These are phyloP conservation scores for Coniochaeta sp. DNA, from an alignment of 2,329 filamentous ascomycete genomes.

Conservation along the genomic window DNA sequence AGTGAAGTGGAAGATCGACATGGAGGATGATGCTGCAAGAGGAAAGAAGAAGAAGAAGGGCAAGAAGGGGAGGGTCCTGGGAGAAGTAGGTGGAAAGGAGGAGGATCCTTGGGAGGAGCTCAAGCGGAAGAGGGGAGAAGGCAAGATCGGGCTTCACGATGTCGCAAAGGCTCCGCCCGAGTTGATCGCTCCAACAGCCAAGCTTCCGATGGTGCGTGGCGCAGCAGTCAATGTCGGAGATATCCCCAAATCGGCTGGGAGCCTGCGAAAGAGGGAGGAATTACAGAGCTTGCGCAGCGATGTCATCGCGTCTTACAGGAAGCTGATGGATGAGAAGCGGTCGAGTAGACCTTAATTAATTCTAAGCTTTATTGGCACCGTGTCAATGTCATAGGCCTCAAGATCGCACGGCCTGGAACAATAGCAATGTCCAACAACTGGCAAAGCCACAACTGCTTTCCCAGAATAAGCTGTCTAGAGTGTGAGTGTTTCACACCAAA, in stretches of 20 bases:
- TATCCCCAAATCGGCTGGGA: conserved; percentile 62
- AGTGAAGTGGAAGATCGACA: conserved; percentile 38
- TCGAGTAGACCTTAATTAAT: background rate
- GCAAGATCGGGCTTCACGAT: conserved; percentile 42
- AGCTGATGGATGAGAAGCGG: conserved; percentile 52
- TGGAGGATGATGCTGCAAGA: conserved; percentile 30
- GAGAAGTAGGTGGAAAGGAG: conserved; percentile 40
- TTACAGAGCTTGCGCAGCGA: conserved; percentile 59
- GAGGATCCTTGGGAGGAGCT: conserved; percentile 71
- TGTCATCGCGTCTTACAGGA: conserved; percentile 68
- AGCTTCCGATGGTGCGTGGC: conserved; percentile 54
- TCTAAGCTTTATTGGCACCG: background rate
- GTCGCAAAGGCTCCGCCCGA: conserved; percentile 70
- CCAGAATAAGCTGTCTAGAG: no score
- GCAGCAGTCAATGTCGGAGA: conserved; percentile 60
- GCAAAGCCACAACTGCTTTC: no score
- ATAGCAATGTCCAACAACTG: no score
- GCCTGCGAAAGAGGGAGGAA: conserved; percentile 65
- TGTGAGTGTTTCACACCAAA: no score
- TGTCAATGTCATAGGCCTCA: no score
- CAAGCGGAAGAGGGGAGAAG: conserved; percentile 56
- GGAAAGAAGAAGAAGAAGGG: conserved; percentile 37
- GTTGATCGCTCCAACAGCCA: conserved; percentile 53
- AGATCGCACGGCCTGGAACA: no score
- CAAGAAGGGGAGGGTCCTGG: conserved; percentile 27